Conservation (phyloP, 192 early-diverging fungal genomes). For the Allomyces macrogynus region DNA sequence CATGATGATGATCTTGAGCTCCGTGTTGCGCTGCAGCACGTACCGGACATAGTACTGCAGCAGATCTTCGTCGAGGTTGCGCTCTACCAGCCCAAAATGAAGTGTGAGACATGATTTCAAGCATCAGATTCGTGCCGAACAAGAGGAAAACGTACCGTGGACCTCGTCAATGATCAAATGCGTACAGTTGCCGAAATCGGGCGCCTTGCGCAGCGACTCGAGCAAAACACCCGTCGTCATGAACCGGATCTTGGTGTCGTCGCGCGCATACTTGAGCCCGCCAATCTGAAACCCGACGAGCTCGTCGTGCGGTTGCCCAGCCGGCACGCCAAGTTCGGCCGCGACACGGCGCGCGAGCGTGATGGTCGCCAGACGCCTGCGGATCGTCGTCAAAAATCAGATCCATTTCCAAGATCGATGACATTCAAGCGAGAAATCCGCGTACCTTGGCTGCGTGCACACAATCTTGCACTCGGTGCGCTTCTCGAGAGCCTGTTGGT, state of each 20-base stretch:
- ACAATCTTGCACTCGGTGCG: slow-evolving; percentile 8
- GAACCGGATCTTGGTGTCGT: slow-evolving; percentile 7
- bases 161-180: slow-evolving; percentile 16
- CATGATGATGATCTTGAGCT: slow-evolving; percentile 13
- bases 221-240: slow-evolving; percentile 12
- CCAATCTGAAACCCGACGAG: slow-evolving; percentile 13
- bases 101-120: background rate
- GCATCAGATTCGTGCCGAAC: no score
- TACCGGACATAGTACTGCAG: slow-evolving; percentile 10
- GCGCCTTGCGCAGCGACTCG: slow-evolving; percentile 9
- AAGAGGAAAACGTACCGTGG: background rate
- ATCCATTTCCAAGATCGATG: background rate
- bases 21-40: slow-evolving; percentile 5
- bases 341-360: slow-evolving; percentile 12
- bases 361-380: slow-evolving; percentile 12
- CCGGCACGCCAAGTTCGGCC: slow-evolving; percentile 2
- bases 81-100: slow-evolving; percentile 2
- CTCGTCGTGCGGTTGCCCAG: background rate
- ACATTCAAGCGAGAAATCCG: background rate
- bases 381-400: background rate
- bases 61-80: slow-evolving; percentile 13
- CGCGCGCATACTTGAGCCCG: slow-evolving; percentile 4
- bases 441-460: slow-evolving; percentile 12
- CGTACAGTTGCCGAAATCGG: slow-evolving; percentile 6
- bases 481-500: slow-evolving; percentile 7